Conservation (phyloP, 352 stramenopile genomes). For the Aphanomyces invadans region DNA sequence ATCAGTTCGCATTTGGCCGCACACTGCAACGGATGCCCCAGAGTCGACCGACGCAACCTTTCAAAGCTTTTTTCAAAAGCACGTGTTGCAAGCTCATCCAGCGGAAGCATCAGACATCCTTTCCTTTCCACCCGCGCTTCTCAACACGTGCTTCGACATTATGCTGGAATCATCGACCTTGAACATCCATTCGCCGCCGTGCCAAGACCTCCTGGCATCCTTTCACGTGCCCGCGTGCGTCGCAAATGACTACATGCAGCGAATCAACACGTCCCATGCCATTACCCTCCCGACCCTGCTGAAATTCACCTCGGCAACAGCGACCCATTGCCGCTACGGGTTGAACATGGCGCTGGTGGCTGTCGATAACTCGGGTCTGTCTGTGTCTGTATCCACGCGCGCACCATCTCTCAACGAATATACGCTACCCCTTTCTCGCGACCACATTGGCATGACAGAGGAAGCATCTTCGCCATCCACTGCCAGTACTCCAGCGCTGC, state of each 20-base stretch:
- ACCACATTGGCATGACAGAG: constrained; percentile 18
- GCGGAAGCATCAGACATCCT: not conserved
- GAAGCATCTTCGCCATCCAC: constrained; percentile 22
- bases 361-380: not conserved
- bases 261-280: constrained; percentile 37
- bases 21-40: not conserved
- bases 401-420: not conserved
- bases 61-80: constrained; percentile 19
- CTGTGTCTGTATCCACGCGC: not conserved
- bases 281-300: not conserved
- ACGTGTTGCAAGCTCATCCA: constrained; percentile 3
- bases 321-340: constrained; percentile 46
- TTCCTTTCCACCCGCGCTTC: constrained; percentile 18
- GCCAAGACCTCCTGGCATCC: constrained; percentile 30
- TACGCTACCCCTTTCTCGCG: constrained; percentile 5
- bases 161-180: constrained; percentile 19
- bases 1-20: not conserved
- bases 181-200: constrained; percentile 30
- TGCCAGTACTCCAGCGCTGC: constrained; percentile 26
- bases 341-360: constrained; percentile 45
- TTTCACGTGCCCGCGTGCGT: constrained; percentile 51
- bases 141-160: constrained; percentile 27
- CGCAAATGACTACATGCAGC: constrained; percentile 59
- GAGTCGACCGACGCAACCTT: constrained; percentile 2
- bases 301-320: not conserved